Evolutionary conservation across 208 protist genomes (phyloP), one percentile per base, ranked within the genome.

Genomic region (Porcisia hertigi): DNA sequence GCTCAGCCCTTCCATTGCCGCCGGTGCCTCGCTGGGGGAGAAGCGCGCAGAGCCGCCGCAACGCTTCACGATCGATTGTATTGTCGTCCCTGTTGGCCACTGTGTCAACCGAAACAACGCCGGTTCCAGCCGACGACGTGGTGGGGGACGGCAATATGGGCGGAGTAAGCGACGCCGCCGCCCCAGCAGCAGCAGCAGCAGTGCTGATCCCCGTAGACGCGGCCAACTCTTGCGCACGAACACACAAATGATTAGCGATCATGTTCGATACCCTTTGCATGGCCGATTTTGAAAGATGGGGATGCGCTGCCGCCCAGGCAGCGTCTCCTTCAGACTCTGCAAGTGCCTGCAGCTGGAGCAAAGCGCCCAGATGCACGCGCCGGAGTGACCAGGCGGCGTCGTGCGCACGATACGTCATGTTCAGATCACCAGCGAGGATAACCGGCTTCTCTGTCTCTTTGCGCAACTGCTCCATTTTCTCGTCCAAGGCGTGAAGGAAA

Each of bases 351-450:
- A 89, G 57, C 60, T 79, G 57, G 52, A 85, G 59, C 16, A 87
- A 82, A 23, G 66, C 74, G 36, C 69, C 73, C 3, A 97, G 81
- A 77, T 88, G 82, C 3, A 97, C 59, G 47, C 92, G 87, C 30
- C 90, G 87, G 59, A 95, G 81, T 1, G 77, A 85, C 91, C 91
- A 97, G 67, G 80, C 82, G 36, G 86, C 86, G 75, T 97, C 94
- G 47, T 92, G 79, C 0, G 89, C 73, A 25, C 88, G 86, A 63
- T 96, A 96, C 3, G 94, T 94, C 78, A 91, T 86, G 85, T 97
- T 97, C 45, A 97, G 63, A 72, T 97, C 94, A 0, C 94, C 94
- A 0, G 87, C 80, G 4, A 97, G 86, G 25, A 97, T 91, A 20
- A 96, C 81, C 0, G 92, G 88, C 65, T 91, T 89, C n/a, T 73